These are phyloP conservation scores for Colletotrichum chrysophilum DNA, from an alignment of 2,329 filamentous ascomycete genomes.

Conservation along the genomic window DNA sequence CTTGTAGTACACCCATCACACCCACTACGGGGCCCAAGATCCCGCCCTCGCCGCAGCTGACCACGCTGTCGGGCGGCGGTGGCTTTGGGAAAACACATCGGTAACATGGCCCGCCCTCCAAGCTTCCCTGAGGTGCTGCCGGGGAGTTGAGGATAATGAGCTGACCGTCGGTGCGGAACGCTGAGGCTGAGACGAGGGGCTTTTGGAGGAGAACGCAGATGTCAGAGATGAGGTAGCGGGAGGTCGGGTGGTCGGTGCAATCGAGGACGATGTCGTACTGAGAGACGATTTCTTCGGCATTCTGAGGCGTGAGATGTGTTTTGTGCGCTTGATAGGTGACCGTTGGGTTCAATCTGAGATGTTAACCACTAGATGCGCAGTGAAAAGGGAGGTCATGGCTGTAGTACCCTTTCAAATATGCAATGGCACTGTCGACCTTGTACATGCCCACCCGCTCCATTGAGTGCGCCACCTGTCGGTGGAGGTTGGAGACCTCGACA, in stretches of 20 bases:
- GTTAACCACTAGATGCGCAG: not conserved
- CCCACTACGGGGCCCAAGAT: conserved; percentile 93
- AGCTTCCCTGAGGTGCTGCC: conserved; percentile 62
- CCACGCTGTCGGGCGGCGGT: conserved; percentile 80
- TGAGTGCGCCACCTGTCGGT: conserved; percentile 86
- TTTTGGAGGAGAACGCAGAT: conserved; percentile 81
- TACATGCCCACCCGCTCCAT: conserved; percentile 72
- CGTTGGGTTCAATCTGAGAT: conserved; percentile 72
- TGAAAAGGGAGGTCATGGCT: not conserved
- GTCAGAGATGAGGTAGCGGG: conserved; percentile 92
- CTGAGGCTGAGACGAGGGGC: conserved; percentile 87
- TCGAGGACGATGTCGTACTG: conserved; percentile 87
- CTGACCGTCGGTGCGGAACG: conserved; percentile 87
- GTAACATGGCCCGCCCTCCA: conserved; percentile 82
- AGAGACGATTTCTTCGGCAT: conserved; percentile 69
- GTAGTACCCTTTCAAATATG: conserved; percentile 62
- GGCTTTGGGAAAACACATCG: conserved; percentile 90
- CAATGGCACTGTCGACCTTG: conserved; percentile 81
- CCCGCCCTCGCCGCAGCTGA: conserved; percentile 90
- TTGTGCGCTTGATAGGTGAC: conserved; percentile 68
- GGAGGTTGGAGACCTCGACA: conserved; percentile 89
- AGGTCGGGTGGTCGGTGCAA: conserved; percentile 92
- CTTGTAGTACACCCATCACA: conserved; percentile 90
- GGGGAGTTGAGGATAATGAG: conserved; percentile 88
- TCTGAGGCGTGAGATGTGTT: conserved; percentile 70